These are phyloP conservation scores for Tricholoma matsutake DNA, from an alignment of 768 basidiomycete species.

Conservation along the genomic window DNA sequence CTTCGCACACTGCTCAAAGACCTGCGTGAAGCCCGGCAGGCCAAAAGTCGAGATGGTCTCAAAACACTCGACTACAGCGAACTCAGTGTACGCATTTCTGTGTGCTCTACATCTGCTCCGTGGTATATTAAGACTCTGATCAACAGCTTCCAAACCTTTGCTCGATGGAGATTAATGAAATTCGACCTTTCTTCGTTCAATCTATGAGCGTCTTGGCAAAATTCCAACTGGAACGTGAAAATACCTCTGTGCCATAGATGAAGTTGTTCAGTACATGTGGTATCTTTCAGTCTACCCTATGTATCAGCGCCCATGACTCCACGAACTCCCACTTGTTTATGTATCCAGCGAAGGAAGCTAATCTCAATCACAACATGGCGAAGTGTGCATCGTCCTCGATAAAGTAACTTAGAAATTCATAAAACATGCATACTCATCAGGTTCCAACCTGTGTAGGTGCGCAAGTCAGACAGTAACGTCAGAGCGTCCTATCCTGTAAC, in stretches of 20 bases:
- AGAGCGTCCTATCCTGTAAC: constrained; percentile 22
- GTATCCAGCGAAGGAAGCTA: not conserved
- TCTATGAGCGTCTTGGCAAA: constrained; percentile 49
- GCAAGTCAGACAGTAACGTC: not conserved
- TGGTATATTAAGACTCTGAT: not conserved
- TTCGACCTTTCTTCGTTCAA: constrained; percentile 83
- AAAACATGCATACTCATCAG: not conserved
- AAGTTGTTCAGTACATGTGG: not conserved
- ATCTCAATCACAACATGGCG: not conserved
- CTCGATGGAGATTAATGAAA: constrained; percentile 93
- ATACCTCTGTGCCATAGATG: constrained; percentile 15
- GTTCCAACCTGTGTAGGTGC: not conserved
- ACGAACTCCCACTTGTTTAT: not conserved
- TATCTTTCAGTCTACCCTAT: not conserved
- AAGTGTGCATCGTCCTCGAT: not conserved
- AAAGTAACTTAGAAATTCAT: not conserved
- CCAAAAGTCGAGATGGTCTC: constrained; percentile 88
- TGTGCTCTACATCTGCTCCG: not conserved
- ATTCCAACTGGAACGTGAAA: constrained; percentile 42
- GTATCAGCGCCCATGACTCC: not conserved
- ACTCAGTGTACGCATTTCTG: constrained; percentile 51
- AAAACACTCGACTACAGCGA: constrained; percentile 77
- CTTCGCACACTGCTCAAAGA: constrained; percentile 87
- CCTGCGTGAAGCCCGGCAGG: constrained; percentile 92
- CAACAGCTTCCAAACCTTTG: constrained; percentile 77